Conservation (phyloP, 2,329 filamentous ascomycete genomes). For the Fonsecaea erecta region DNA sequence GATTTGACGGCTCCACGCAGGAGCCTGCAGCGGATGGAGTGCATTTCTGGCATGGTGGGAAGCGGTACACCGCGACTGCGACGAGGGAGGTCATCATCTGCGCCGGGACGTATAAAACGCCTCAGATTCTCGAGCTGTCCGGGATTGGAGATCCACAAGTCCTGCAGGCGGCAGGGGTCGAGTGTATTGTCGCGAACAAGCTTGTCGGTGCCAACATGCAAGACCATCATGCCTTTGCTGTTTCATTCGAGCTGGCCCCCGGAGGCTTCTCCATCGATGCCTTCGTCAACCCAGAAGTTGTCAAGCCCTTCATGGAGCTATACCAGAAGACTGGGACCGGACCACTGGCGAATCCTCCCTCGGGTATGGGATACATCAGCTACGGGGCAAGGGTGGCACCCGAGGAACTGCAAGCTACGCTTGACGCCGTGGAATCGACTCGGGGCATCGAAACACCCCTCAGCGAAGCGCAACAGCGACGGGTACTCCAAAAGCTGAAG, state of each 20-base stretch:
- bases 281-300: slow-evolving; percentile 12
- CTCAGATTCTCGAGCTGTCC: slow-evolving; percentile 67
- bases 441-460: not conserved
- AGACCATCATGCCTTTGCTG: slow-evolving; percentile 52
- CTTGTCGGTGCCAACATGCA: slow-evolving; percentile 68
- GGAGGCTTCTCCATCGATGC: slow-evolving; percentile 20
- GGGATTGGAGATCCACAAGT: slow-evolving; percentile 64
- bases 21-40: slow-evolving; percentile 51
- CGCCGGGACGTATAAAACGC: slow-evolving; percentile 65
- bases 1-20: slow-evolving; percentile 44
- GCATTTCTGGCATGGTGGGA: slow-evolving; percentile 42
- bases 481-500: slow-evolving; percentile 2
- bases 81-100: slow-evolving; percentile 53
- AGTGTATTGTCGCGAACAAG: slow-evolving; percentile 59
- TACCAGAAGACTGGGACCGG: slow-evolving; percentile 14
- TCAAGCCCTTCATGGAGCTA: slow-evolving; percentile 14
- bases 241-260: slow-evolving; percentile 17
- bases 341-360: slow-evolving; percentile 14
- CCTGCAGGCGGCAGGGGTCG: slow-evolving; percentile 59
- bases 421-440: not conserved
- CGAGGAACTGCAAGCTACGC: slow-evolving; percentile 14
- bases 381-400: slow-evolving; percentile 10
- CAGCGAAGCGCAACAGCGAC: slow-evolving; percentile 2
- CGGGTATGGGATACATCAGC: slow-evolving; percentile 19
- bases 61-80: slow-evolving; percentile 42